These are phyloP conservation scores for Calonectria honghensis DNA, from an alignment of 2,329 filamentous ascomycete species.

Conservation along the genomic window DNA sequence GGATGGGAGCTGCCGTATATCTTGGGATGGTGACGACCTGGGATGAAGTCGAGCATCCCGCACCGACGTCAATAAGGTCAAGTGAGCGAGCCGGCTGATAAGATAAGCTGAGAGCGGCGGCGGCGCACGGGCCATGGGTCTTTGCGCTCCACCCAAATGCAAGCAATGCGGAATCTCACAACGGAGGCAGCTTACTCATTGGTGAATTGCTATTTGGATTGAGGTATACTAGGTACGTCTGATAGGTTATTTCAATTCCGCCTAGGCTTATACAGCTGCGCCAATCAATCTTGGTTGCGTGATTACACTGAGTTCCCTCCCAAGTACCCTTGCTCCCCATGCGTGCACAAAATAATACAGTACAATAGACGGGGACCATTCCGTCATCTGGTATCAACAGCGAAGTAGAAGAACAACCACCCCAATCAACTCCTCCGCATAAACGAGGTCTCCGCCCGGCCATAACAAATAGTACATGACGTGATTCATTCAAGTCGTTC, in stretches of 20 bases:
- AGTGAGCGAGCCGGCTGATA: conserved; percentile 35
- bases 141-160: conserved; percentile 1
- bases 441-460: conserved; percentile 6
- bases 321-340: background rate
- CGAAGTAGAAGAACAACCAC: conserved; percentile 18
- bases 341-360: background rate
- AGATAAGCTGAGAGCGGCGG: conserved; percentile 31
- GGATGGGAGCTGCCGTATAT: conserved; percentile 10
- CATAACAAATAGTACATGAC: conserved; percentile 22
- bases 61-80: conserved; percentile 25
- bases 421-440: conserved; percentile 32
- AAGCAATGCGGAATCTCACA: background rate
- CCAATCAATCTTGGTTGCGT: background rate
- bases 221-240: background rate
- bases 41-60: conserved; percentile 9
- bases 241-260: background rate
- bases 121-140: conserved; percentile 21
- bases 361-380: background rate
- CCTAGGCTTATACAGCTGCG: background rate
- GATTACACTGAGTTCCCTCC: conserved; percentile 1
- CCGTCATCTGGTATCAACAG: conserved; percentile 41
- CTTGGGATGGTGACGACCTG: conserved; percentile 31
- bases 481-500: conserved; percentile 21
- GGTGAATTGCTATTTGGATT: background rate
- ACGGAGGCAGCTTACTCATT: background rate